Percentiles rank a stretch among this genome's conserved stretches.
Conservation (phyloP, 148 eudicot species). For the Hydrangea macrophylla region DNA sequence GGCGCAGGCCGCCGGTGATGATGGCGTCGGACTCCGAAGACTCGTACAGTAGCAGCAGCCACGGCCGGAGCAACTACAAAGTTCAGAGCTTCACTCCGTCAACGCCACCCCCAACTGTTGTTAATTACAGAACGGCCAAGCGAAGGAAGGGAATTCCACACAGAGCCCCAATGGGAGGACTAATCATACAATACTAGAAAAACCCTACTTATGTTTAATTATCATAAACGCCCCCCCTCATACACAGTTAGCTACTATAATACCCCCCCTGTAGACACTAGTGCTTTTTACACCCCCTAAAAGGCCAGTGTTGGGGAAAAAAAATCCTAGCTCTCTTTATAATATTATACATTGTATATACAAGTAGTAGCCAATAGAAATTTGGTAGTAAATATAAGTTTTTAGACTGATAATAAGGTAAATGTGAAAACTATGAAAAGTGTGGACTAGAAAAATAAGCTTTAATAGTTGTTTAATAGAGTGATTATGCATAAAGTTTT, state of each 20-base stretch:
- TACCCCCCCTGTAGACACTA: constrained; percentile 4
- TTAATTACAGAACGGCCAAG: constrained; percentile 52
- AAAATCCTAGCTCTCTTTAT: background rate
- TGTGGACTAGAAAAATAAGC: background rate
- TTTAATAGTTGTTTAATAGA: background rate
- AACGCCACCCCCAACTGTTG: constrained; percentile 73
- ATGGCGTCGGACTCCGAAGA: constrained; percentile 58
- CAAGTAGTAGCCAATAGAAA: constrained; percentile 14
- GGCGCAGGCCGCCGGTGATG: background rate
- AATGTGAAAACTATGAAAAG: background rate
- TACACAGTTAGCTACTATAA: constrained; percentile 3
- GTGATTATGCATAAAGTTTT: background rate
- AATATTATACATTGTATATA: constrained; percentile 16
- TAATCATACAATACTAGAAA: constrained; percentile 45
- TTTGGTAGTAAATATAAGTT: constrained; percentile 11
- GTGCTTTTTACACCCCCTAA: constrained; percentile 18
- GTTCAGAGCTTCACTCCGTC: constrained; percentile 65
- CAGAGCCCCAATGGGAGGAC: constrained; percentile 79
- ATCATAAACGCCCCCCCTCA: background rate
- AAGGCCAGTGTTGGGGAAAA: constrained; percentile 14
- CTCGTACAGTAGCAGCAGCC: constrained; percentile 57
- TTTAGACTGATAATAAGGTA: background rate
- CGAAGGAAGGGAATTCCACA: constrained; percentile 97
- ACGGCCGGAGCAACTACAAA: constrained; percentile 24
- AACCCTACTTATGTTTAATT: constrained; percentile 11